phyloP scores from a whole-genome alignment of 164 flowering plant species.

The Berberis vulgaris region DNA sequence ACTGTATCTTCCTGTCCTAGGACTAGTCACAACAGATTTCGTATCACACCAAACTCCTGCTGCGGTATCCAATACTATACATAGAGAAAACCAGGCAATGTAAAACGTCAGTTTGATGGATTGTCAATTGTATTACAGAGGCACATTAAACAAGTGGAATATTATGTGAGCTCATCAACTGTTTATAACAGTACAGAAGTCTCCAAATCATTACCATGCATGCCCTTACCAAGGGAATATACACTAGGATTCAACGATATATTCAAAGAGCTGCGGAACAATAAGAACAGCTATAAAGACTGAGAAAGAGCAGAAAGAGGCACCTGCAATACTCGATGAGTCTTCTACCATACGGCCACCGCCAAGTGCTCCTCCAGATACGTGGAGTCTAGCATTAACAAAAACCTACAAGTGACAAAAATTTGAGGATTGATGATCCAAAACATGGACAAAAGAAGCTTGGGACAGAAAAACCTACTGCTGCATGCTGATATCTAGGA shows the following conservation, averaged over 20 bases:
- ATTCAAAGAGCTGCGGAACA: not conserved
- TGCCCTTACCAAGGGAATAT: not conserved
- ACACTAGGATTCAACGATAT: not conserved
- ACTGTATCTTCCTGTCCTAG: constrained; percentile 92
- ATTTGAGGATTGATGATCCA: not conserved
- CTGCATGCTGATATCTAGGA: constrained; percentile 99
- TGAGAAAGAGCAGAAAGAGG: not conserved
- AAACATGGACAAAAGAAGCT: not conserved
- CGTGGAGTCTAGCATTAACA: constrained; percentile 99
- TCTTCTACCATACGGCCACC: constrained; percentile 99
- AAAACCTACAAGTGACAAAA: constrained; percentile 50
- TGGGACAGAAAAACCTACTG: constrained; percentile 43
- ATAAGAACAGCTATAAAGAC: not conserved
- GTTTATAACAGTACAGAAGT: not conserved
- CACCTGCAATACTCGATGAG: constrained; percentile 97
- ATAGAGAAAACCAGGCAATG: constrained; percentile 10
- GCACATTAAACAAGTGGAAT: not conserved
- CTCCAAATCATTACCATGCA: too few relatives aligned
- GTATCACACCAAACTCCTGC: constrained; percentile 99
- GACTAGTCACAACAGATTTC: constrained; percentile 91
- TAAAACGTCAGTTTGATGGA: not conserved
- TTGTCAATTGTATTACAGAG: not conserved
- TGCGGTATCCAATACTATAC: constrained; percentile 93
- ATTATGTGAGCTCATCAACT: not conserved
- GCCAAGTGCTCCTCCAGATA: constrained; percentile 99